Evolutionary conservation across 495 filamentous ascomycete genomes (phyloP), one percentile per base, ranked within the genome.

Genomic region (Clohesyomyces aquaticus): DNA sequence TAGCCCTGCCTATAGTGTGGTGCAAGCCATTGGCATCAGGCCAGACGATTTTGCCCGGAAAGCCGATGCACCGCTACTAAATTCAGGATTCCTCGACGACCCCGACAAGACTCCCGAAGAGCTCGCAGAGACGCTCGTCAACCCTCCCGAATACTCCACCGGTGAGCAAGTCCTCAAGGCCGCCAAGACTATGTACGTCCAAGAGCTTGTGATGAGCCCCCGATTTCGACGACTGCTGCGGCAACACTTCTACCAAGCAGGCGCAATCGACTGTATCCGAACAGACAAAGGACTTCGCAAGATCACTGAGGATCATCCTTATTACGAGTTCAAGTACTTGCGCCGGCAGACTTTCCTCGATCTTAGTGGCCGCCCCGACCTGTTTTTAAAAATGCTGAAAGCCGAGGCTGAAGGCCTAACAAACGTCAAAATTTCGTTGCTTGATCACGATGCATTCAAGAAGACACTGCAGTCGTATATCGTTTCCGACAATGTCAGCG

Each of bases 251-350:
- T 98, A 97, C 71, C 81, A 83, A 72, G 86, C 86, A 62, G 91
- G 90, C 29, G 80, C 87, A 29, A 83, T 98, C 55, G 91, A 92
- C 75, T 94, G 93, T 71, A 84, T 85, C 63, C 86, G 93, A 53
- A 98, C 94, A 9, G 92, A 96, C 48, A 98, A 97, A 73, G 94
- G 94, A 26, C 79, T 95, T n/a, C 87, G 88, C 32, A 88, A 89
- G 70, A 98, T 98, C 68, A 93, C 96, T 63, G 95, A 98, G 51
- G 86, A 96, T 32, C 91, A 97, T 71, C 91, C 90, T 0, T 98
- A 94, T 75, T 96, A 96, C 73, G 94, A 96, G 73, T 93, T 98
- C 78, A 98, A 98, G 70, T 98, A 98, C 63, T 86, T 98, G 18
- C 83, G 90, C 38, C 90, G 94, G 67, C 91, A 96, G 72, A 88